These are phyloP conservation scores for Mycena haematopus DNA, from an alignment of 768 basidiomycete genomes.

Conservation along the genomic window DNA sequence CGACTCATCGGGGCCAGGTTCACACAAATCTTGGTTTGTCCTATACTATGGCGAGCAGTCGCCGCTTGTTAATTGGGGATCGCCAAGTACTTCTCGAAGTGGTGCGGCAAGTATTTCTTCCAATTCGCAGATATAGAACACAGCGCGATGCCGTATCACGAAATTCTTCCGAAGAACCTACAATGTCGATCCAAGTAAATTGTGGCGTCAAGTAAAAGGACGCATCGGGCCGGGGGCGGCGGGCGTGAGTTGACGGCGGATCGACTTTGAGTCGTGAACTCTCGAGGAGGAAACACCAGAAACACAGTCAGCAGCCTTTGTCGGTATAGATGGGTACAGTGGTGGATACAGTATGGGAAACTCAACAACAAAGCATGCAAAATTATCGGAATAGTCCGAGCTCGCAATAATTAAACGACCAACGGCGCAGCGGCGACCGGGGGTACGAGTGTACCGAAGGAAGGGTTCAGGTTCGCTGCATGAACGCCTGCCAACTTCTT, in stretches of 20 bases:
- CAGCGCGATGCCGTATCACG: background rate
- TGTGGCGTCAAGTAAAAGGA: too few relatives aligned
- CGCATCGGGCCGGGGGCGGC: too few relatives aligned
- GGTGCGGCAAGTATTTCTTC: too few relatives aligned
- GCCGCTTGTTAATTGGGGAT: too few relatives aligned
- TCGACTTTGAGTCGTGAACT: too few relatives aligned
- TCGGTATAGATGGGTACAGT: constrained; percentile 25
- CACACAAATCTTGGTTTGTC: too few relatives aligned
- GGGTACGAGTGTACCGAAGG: constrained; percentile 36
- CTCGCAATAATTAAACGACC: constrained; percentile 6
- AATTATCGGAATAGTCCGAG: background rate
- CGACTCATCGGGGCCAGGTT: too few relatives aligned
- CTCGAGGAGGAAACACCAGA: background rate
- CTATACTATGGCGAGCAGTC: too few relatives aligned
- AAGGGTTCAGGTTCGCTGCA: constrained; percentile 11
- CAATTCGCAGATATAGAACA: background rate
- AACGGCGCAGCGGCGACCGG: constrained; percentile 43
- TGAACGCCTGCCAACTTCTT: constrained; percentile 34
- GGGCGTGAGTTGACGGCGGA: too few relatives aligned
- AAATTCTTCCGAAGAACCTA: constrained; percentile 5
- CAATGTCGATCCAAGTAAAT: too few relatives aligned
- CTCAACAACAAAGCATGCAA: background rate
- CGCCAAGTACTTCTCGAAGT: too few relatives aligned
- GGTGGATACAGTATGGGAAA: constrained; percentile 27
- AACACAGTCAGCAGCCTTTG: background rate